A percentile compares a stretch with the other conserved stretches of the same genome.
phyloP scores from a whole-genome alignment of 148 eudicot species.

The Arbutus unedo region DNA sequence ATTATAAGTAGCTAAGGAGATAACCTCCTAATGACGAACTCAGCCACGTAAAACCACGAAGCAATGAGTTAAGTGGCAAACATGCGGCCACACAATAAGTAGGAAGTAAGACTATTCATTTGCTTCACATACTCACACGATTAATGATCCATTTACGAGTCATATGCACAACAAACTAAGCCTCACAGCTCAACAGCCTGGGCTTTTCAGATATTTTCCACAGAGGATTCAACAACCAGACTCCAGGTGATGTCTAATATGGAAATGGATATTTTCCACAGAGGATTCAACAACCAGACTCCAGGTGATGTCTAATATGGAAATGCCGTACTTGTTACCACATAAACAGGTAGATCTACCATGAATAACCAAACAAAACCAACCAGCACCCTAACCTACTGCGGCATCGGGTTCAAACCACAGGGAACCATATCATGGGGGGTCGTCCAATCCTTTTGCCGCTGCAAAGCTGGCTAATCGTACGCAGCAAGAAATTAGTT shows the following conservation, averaged over 20 bases:
- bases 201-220: background rate
- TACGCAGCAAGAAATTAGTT: background rate
- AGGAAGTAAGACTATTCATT: background rate
- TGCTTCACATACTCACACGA: background rate
- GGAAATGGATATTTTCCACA: background rate
- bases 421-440: too few species aligned
- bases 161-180: background rate
- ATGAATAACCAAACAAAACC: too few species aligned
- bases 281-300: background rate
- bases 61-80: background rate
- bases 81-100: background rate
- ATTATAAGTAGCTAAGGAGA: background rate
- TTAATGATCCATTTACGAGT: background rate
- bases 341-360: too few species aligned
- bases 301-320: background rate
- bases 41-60: background rate
- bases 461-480: too few species aligned
- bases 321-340: too few species aligned
- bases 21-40: background rate
- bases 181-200: background rate
- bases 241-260: background rate
- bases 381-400: too few species aligned
- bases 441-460: too few species aligned
- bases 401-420: too few species aligned
- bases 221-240: background rate